phyloP scores from a whole-genome alignment of 2,329 filamentous ascomycete genomes.

The Trichoderma afroharzianum region DNA sequence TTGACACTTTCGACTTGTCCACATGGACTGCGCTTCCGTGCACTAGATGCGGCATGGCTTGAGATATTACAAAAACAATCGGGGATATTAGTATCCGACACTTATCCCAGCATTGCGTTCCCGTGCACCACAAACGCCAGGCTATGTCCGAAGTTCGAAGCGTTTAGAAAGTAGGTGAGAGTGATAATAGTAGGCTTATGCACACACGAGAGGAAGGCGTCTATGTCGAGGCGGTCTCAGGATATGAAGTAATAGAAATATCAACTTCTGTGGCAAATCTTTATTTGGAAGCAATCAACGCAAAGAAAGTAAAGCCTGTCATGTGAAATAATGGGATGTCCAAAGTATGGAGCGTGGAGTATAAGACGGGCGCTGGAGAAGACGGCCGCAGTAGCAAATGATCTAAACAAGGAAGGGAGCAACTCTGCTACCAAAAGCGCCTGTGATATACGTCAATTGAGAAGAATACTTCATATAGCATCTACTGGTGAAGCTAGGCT shows the following conservation, averaged over 20 bases:
- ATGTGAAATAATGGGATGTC: neutral
- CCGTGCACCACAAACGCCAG: neutral
- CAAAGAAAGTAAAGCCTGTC: neutral
- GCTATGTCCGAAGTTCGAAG: accelerated
- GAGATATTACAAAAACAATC: neutral
- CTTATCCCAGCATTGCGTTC: neutral
- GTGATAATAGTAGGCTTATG: neutral
- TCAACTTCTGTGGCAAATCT: neutral
- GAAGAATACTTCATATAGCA: neutral
- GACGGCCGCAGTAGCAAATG: neutral
- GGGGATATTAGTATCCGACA: neutral
- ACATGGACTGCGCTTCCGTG: no score
- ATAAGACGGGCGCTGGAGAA: neutral
- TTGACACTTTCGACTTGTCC: no score
- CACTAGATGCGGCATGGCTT: neutral
- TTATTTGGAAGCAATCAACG: neutral
- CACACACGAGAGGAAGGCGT: neutral
- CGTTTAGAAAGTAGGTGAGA: neutral
- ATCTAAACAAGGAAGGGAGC: neutral
- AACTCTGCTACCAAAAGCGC: neutral
- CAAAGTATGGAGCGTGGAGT: neutral
- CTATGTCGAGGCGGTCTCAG: neutral
- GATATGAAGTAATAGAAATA: neutral
- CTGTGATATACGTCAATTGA: neutral
- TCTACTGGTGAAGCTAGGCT: neutral